Percentiles rank a stretch among this genome's conserved stretches.
Evolutionary conservation across 2,329 filamentous ascomycete species (phyloP).

Genomic region (Phyllosticta capitalensis): DNA sequence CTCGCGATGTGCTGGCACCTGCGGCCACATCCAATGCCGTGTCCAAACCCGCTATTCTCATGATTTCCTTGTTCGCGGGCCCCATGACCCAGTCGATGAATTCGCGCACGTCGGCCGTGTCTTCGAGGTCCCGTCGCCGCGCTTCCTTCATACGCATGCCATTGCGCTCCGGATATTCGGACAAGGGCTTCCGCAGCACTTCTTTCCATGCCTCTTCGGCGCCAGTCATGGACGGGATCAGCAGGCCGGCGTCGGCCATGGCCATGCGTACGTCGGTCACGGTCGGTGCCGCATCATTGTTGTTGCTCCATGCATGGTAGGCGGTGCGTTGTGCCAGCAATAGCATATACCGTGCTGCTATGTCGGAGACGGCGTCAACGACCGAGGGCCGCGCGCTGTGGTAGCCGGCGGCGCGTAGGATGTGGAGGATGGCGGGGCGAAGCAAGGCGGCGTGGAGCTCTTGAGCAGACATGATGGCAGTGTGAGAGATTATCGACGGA

Average conservation of each 20-base stretch:
- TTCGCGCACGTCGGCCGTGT: constrained; percentile 64
- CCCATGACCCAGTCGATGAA: constrained; percentile 75
- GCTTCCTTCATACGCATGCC: constrained; percentile 34
- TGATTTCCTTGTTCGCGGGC: constrained; percentile 66
- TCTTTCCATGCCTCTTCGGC: constrained; percentile 60
- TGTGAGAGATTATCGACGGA: not conserved
- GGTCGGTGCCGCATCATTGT: constrained; percentile 53
- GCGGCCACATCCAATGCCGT: constrained; percentile 39
- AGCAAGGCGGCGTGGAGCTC: constrained; percentile 65
- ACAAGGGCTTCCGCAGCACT: constrained; percentile 35
- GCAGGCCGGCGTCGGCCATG: constrained; percentile 67
- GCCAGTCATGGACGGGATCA: constrained; percentile 58
- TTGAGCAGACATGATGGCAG: constrained; percentile 19
- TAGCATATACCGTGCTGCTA: constrained; percentile 71
- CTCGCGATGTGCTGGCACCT: constrained; percentile 25
- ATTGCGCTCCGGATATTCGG: constrained; percentile 31
- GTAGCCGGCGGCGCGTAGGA: constrained; percentile 84
- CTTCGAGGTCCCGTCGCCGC: constrained; percentile 51
- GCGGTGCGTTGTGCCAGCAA: constrained; percentile 65
- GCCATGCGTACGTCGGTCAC: constrained; percentile 79
- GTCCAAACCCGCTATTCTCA: constrained; percentile 65
- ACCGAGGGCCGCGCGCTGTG: constrained; percentile 72
- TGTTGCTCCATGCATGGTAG: constrained; percentile 59
- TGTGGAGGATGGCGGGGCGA: constrained; percentile 79
- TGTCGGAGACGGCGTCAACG: constrained; percentile 77